A percentile compares a stretch with the other conserved stretches of the same genome.
Evolutionary conservation across 495 filamentous ascomycete species (phyloP).

Genomic region (Neurospora discreta): DNA sequence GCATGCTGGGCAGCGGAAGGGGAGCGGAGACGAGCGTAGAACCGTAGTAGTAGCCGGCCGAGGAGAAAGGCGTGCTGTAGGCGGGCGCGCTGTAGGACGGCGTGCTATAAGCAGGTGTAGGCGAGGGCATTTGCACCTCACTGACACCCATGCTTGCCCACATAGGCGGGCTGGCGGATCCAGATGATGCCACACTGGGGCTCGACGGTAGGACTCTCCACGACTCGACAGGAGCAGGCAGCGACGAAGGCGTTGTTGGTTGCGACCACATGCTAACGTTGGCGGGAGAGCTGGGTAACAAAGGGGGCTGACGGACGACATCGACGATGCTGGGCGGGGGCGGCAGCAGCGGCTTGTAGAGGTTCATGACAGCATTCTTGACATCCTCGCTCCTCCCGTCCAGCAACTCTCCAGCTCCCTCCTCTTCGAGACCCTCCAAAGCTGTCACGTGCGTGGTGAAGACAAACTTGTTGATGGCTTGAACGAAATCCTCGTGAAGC

Average conservation of each 20-base stretch:
- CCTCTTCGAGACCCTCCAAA: conserved; percentile 92
- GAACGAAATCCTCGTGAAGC: conserved; percentile 93
- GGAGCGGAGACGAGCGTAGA: conserved; percentile 52
- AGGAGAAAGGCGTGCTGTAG: conserved; percentile 68
- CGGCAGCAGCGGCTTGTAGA: conserved; percentile 83
- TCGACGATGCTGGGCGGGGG: conserved; percentile 90
- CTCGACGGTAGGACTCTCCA: conserved; percentile 93
- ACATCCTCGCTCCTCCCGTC: conserved; percentile 89
- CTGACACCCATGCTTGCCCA: conserved; percentile 72
- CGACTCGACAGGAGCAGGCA: conserved; percentile 67
- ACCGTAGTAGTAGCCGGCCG: conserved; percentile 52
- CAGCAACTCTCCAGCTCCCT: conserved; percentile 87
- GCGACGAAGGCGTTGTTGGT: conserved; percentile 36
- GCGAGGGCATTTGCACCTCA: conserved; percentile 57
- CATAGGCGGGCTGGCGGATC: conserved; percentile 53
- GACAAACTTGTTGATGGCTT: conserved; percentile 95
- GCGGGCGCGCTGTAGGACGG: neutral
- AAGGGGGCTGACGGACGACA: conserved; percentile 70
- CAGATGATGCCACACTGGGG: conserved; percentile 59
- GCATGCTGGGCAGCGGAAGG: conserved; percentile 82
- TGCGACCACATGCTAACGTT: conserved; percentile 73
- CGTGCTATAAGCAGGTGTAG: conserved; percentile 45
- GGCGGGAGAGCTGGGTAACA: conserved; percentile 79
- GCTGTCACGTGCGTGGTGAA: conserved; percentile 83
- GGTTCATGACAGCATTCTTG: conserved; percentile 70